Conservation (phyloP, 2,329 filamentous ascomycete species). For the Blastomyces gilchristii region DNA sequence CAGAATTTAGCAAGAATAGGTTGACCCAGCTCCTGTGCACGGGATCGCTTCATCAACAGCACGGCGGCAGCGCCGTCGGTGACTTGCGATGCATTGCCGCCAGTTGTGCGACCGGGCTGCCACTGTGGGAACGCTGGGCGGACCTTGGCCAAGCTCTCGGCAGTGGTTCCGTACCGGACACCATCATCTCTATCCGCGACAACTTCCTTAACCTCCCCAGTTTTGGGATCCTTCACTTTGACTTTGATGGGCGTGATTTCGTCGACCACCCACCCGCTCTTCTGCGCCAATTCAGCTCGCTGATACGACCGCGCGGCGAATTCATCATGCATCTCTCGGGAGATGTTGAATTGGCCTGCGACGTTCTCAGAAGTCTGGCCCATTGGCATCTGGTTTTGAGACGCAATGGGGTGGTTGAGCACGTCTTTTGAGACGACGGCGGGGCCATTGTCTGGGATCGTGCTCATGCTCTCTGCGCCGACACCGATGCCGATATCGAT, state of each 20-base stretch:
- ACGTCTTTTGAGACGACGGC: slow-evolving; percentile 75
- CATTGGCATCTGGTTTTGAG: slow-evolving; percentile 92
- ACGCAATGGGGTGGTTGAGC: slow-evolving; percentile 61
- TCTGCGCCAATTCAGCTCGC: slow-evolving; percentile 73
- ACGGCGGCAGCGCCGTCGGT: slow-evolving; percentile 86
- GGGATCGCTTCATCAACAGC: slow-evolving; percentile 82
- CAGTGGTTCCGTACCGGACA: slow-evolving; percentile 69
- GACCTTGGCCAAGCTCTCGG: slow-evolving; percentile 74
- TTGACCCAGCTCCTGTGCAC: slow-evolving; percentile 73
- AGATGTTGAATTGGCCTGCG: slow-evolving; percentile 65
- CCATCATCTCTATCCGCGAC: slow-evolving; percentile 76
- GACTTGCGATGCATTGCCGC: slow-evolving; percentile 85
- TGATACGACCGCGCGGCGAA: slow-evolving; percentile 81
- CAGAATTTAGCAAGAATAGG: slow-evolving; percentile 82
- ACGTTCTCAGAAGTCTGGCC: slow-evolving; percentile 85
- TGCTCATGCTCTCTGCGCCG: slow-evolving; percentile 87
- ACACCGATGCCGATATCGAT: slow-evolving; percentile 86
- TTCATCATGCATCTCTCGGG: slow-evolving; percentile 61
- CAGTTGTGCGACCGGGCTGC: slow-evolving; percentile 72
- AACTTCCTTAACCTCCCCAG: slow-evolving; percentile 66
- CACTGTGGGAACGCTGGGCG: slow-evolving; percentile 69
- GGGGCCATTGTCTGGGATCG: slow-evolving; percentile 70
- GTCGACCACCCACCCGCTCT: slow-evolving; percentile 70
- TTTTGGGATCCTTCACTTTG: slow-evolving; percentile 77
- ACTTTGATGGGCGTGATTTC: slow-evolving; percentile 79